Percentiles rank a stretch among this genome's conserved stretches.
These are phyloP conservation scores for Heliamphora exappendiculata DNA, from an alignment of 148 eudicot species.

Conservation along the genomic window DNA sequence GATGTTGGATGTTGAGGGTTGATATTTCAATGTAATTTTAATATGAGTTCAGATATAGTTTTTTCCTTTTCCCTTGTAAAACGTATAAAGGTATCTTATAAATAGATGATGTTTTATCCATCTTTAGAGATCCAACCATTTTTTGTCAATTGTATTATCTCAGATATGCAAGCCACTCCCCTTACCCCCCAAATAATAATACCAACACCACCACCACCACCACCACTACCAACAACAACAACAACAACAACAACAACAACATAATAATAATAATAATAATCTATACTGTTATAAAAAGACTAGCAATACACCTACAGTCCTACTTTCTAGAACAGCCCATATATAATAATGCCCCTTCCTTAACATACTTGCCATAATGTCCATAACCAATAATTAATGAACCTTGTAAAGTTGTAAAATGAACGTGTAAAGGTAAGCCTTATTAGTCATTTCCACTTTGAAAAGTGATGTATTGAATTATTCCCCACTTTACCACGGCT, in stretches of 20 bases:
- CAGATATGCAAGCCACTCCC: not conserved
- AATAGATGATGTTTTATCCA: not conserved
- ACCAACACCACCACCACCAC: too few relatives aligned
- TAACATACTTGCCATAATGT: not conserved
- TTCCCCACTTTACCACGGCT: not conserved
- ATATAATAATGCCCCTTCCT: too few relatives aligned
- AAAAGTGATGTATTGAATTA: not conserved
- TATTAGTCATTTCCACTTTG: not conserved
- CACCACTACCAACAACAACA: too few relatives aligned
- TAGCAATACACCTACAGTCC: not conserved
- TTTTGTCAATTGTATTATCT: not conserved
- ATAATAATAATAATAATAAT: not conserved
- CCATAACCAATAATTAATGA: not conserved
- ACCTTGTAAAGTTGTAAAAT: not conserved
- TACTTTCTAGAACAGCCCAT: too few relatives aligned
- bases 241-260: too few relatives aligned
- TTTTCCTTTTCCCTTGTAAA: not conserved
- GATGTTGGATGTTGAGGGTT: not conserved
- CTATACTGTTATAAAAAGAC: not conserved
- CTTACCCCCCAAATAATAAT: not conserved
- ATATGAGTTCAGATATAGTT: not conserved
- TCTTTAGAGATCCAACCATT: not conserved
- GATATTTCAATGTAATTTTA: not conserved
- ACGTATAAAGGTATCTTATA: not conserved
- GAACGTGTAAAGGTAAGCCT: not conserved